Conservation (phyloP, 1,284 basidiomycete species). For the Trametes polyzona region DNA sequence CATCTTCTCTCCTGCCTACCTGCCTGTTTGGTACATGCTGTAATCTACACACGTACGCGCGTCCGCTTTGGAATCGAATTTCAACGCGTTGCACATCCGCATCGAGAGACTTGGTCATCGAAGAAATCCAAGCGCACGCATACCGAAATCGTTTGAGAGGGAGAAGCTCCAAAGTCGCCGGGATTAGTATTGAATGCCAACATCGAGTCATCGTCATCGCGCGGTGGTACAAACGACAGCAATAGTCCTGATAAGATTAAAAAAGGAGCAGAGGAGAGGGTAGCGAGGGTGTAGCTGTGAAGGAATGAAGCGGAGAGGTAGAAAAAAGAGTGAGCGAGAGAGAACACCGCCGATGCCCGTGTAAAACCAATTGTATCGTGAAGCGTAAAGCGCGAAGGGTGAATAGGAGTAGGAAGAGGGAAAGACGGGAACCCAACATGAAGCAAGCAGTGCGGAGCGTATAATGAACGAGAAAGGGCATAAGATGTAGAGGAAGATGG, state of each 20-base stretch:
- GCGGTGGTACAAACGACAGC: constrained; percentile 24
- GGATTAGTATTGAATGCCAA: constrained; percentile 24
- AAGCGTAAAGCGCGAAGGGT: background rate
- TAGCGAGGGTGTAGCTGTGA: background rate
- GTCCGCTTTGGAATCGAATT: constrained; percentile 2
- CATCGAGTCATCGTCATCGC: constrained; percentile 4
- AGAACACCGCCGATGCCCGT: background rate
- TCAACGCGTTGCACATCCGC: constrained; percentile 1
- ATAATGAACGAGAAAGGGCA: too few species aligned
- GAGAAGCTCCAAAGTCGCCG: constrained; percentile 1
- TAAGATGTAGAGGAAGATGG: too few species aligned
- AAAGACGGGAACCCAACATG: too few species aligned
- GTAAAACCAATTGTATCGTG: background rate
- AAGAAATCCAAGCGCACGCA: too few species aligned
- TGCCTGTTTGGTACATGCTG: too few species aligned
- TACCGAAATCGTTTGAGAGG: too few species aligned
- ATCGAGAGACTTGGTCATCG: too few species aligned
- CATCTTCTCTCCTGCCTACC: background rate
- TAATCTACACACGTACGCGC: constrained; percentile 8
- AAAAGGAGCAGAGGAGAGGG: background rate
- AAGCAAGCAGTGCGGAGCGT: too few species aligned
- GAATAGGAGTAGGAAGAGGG: too few species aligned
- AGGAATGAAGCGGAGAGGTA: background rate
- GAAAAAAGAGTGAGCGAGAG: background rate
- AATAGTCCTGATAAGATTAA: constrained; percentile 30